phyloP scores from a whole-genome alignment of 176 grass and related monocot species.

The Carex parvula region DNA sequence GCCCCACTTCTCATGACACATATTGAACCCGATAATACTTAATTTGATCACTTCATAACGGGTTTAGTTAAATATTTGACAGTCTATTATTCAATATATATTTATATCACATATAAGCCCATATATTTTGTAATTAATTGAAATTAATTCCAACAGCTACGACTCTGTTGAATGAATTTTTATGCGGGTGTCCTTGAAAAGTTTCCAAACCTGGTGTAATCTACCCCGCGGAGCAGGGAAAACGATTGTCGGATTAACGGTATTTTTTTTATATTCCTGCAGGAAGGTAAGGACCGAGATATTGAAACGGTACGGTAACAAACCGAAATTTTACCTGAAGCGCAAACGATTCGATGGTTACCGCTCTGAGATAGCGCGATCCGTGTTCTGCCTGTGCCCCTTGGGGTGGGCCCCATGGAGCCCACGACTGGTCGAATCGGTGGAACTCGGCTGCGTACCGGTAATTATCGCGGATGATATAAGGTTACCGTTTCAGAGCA shows the following conservation, averaged over 20 bases:
- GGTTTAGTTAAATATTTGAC: no score
- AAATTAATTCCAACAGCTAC: no score
- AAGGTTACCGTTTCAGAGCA: conserved; percentile 55
- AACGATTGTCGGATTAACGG: not conserved
- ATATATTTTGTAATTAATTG: no score
- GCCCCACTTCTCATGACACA: no score
- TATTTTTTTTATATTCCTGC: conserved; percentile 3
- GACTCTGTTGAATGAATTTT: not conserved
- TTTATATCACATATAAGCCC: no score
- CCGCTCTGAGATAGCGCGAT: conserved; percentile 68
- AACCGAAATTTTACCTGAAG: conserved; percentile 71
- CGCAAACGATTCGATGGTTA: conserved; percentile 60
- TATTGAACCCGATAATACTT: no score
- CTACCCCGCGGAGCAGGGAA: not conserved
- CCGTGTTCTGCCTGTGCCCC: conserved; percentile 78
- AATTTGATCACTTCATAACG: no score
- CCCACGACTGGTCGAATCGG: conserved; percentile 78
- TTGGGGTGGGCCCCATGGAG: conserved; percentile 97
- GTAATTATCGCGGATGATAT: conserved; percentile 83
- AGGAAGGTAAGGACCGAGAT: conserved; percentile 86
- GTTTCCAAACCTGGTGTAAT: not conserved
- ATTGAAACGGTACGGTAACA: conserved; percentile 40
- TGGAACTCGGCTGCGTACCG: conserved; percentile 69
- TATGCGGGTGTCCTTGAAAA: not conserved
- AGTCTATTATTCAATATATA: no score